Conservation (phyloP, 495 filamentous ascomycete genomes). For the Penicillium psychrofluorescens region DNA sequence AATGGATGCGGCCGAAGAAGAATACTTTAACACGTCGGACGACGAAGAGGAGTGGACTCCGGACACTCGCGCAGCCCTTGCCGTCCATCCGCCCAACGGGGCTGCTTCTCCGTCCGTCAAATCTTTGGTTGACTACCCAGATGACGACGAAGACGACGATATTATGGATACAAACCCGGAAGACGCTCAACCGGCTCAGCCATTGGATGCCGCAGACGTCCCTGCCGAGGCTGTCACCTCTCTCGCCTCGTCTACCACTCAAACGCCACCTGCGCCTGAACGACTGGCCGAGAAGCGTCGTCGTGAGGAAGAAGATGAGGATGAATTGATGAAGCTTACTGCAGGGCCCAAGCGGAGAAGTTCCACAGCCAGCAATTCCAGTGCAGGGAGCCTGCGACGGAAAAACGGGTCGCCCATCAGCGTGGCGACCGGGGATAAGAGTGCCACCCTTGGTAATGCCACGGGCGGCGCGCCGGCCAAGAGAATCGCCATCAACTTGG, state of each 20-base stretch:
- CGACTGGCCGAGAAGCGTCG: conserved; percentile 85
- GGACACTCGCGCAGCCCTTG: conserved; percentile 18
- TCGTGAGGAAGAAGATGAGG: conserved; percentile 81
- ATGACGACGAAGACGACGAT: conserved; percentile 74
- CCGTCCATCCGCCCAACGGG: conserved; percentile 23
- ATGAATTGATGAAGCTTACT: conserved; percentile 68
- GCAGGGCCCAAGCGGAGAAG: conserved; percentile 59
- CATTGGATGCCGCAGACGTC: conserved; percentile 5
- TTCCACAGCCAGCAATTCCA: conserved; percentile 32
- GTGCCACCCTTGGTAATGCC: conserved; percentile 14
- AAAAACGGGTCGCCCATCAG: conserved; percentile 36
- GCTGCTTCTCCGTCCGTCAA: conserved; percentile 53
- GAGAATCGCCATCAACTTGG: conserved; percentile 44
- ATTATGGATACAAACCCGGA: conserved; percentile 43
- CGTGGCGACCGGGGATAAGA: conserved; percentile 24
- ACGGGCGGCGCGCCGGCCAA: conserved; percentile 32
- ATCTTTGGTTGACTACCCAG: conserved; percentile 83
- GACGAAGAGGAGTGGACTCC: conserved; percentile 69
- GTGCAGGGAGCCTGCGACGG: conserved; percentile 27
- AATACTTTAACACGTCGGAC: conserved; percentile 88
- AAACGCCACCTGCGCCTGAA: conserved; percentile 50
- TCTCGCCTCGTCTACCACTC: conserved; percentile 24
- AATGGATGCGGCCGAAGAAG: conserved; percentile 81
- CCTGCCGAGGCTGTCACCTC: conserved; percentile 17
- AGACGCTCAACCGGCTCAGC: conserved; percentile 11